Conservation (phyloP, 129 eudicot genomes). For the Artemisia argyi region DNA sequence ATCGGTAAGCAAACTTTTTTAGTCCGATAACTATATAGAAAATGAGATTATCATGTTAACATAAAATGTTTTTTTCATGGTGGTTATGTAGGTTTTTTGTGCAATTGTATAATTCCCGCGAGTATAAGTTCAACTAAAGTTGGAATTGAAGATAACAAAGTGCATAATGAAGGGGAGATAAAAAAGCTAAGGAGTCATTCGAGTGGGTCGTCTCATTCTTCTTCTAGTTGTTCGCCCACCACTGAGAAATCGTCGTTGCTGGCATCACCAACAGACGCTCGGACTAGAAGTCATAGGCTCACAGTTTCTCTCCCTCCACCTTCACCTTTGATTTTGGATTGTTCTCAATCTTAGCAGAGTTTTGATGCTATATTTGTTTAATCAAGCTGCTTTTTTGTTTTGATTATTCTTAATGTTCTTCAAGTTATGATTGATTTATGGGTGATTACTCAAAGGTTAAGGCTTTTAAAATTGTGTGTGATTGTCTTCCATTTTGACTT, state of each 20-base stretch:
- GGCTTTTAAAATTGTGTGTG: constrained; percentile 23
- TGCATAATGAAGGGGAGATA: constrained; percentile 47
- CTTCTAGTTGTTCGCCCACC: constrained; percentile 41
- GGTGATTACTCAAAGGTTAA: constrained; percentile 17
- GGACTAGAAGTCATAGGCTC: constrained; percentile 23
- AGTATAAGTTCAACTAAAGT: constrained; percentile 61
- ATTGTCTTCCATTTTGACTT: constrained; percentile 22
- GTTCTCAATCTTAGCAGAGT: constrained; percentile 38
- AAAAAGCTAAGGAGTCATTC: constrained; percentile 43
- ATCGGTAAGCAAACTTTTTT: constrained; percentile 49
- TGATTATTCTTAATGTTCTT: neutral
- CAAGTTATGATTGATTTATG: constrained; percentile 27
- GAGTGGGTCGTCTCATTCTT: constrained; percentile 38
- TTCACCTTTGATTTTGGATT: constrained; percentile 46
- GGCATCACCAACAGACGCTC: constrained; percentile 30
- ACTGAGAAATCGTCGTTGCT: constrained; percentile 34
- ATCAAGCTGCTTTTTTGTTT: constrained; percentile 18
- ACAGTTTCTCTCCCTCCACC: constrained; percentile 37
- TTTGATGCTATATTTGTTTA: constrained; percentile 8
- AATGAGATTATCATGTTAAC: too few species aligned
- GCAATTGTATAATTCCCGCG: constrained; percentile 82
- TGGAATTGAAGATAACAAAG: constrained; percentile 58
- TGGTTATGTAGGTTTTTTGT: constrained; percentile 48
- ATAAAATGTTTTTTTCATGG: neutral
- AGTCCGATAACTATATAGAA: neutral